phyloP scores from a whole-genome alignment of 129 eudicot species.

The Apium graveolens region DNA sequence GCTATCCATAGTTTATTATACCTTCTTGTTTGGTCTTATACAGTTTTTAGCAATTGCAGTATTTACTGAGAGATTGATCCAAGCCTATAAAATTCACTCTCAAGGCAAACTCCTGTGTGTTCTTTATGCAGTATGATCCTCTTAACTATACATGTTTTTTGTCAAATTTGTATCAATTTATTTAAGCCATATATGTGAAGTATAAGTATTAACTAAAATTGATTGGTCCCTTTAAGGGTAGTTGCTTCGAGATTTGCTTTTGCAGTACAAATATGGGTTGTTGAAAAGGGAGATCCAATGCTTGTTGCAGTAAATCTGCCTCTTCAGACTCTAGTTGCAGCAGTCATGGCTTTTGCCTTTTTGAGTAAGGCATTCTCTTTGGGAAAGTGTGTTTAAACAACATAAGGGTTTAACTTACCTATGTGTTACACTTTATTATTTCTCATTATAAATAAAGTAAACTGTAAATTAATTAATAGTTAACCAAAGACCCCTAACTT shows the following conservation, averaged over 20 bases:
- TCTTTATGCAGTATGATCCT: background rate
- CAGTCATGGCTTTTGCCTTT: constrained; percentile 11
- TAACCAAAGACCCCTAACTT: background rate
- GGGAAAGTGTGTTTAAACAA: background rate
- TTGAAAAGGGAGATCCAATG: constrained; percentile 12
- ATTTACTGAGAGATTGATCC: constrained; percentile 2
- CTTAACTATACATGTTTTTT: too few species aligned
- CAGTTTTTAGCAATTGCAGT: constrained; percentile 12
- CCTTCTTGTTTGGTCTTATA: constrained; percentile 4
- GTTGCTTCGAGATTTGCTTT: constrained; percentile 3
- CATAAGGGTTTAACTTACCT: background rate
- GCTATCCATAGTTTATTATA: constrained; percentile 7
- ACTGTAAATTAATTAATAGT: background rate
- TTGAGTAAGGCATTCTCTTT: background rate
- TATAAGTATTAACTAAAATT: background rate
- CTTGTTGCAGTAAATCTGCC: constrained; percentile 15
- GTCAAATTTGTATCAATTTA: background rate
- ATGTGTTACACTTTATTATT: background rate
- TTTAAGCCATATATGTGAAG: background rate
- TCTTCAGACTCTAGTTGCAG: constrained; percentile 10
- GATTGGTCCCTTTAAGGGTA: background rate
- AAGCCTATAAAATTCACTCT: constrained; percentile 4
- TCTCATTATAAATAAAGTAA: background rate
- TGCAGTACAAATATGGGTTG: constrained; percentile 11
- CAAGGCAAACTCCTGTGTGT: constrained; percentile 8